Base-by-base conservation (phyloP, 441 rosid species). In the Metrosideros polymorpha region DNA sequence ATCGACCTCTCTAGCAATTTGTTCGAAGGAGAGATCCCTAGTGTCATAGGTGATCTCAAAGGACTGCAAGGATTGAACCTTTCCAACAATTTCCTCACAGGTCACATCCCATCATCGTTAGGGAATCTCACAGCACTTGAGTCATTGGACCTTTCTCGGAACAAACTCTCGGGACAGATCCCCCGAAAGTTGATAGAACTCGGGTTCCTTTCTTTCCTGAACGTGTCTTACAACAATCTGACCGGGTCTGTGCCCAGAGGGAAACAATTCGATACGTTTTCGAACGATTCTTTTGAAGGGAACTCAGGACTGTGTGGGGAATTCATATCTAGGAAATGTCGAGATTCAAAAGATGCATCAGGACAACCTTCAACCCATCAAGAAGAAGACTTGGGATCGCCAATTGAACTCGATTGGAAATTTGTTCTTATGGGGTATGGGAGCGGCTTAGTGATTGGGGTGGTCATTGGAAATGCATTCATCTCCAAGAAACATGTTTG, bases 321-420 rank as follows among this genome's bases (percentile, higher is more conserved):
- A 63, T 63, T 63, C 76, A 63, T 63, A 63, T 32, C 6, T 0
- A 63, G 0, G 76, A 63, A 63, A 63, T 63, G 76, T 30, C 76
- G 2, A 63, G 43, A 63, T 0, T 0, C 13, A 63, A 3, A 6
- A 0, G 6, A 4, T 32, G 1, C 0, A 0, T 4, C 0, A 0
- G 0, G 24, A 17, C 9, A 61, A 15, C 24, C 42, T 17, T 32
- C 76, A 17, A 30, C 75, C 75, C 43, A 8, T 12, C 76, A 8
- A 32, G 2, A 63, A 63, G 45, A 66, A 66, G 77, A 19, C 45
- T 7, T 6, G 15, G 27, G 0, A 66, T 35, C 27, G 0, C 45
- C 77, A 5, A 35, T 66, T 19, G 27, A 66, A 66, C 77, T 66
- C 0, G 0, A 66, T 9, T 66, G 45, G 77, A 35, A 35, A 35